phyloP scores from a whole-genome alignment of 257 asterid genomes.

The Nicotiana knightiana region DNA sequence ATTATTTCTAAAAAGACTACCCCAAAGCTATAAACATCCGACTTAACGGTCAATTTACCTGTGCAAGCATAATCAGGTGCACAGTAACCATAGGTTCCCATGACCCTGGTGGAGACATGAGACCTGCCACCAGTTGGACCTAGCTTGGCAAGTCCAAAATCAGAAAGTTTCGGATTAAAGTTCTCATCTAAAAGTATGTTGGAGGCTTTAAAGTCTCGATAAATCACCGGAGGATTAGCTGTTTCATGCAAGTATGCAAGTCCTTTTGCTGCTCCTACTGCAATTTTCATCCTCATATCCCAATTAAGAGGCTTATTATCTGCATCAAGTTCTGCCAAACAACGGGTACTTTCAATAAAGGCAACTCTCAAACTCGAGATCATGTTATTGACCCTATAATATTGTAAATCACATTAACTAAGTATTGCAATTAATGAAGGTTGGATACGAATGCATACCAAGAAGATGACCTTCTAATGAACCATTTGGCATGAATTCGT shows the following conservation, averaged over 20 bases:
- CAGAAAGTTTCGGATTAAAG: conserved; percentile 61
- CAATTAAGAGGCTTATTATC: conserved; percentile 50
- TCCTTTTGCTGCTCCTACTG: conserved; percentile 72
- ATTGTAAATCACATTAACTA: neutral
- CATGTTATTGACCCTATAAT: neutral
- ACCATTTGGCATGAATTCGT: conserved; percentile 63
- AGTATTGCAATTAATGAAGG: neutral
- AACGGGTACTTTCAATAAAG: neutral
- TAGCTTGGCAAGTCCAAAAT: conserved; percentile 80
- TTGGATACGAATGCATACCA: conserved; percentile 27
- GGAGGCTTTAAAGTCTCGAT: conserved; percentile 78
- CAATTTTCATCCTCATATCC: conserved; percentile 63
- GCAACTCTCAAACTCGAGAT: neutral
- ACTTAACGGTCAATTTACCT: conserved; percentile 60
- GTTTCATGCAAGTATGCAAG: conserved; percentile 81
- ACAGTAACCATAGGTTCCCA: conserved; percentile 89
- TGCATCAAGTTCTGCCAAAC: conserved; percentile 32
- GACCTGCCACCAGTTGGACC: conserved; percentile 55
- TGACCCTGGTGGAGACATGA: conserved; percentile 68
- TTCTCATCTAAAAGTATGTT: conserved; percentile 59
- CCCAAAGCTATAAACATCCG: conserved; percentile 82
- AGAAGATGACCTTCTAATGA: conserved; percentile 69
- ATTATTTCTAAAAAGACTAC: conserved; percentile 76
- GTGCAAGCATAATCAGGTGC: conserved; percentile 79
- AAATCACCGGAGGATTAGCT: conserved; percentile 75